Evolutionary conservation across 306 rosid genomes (phyloP), one percentile per base, ranked within the genome.

Genomic region (Sphenostylis stenocarpa): DNA sequence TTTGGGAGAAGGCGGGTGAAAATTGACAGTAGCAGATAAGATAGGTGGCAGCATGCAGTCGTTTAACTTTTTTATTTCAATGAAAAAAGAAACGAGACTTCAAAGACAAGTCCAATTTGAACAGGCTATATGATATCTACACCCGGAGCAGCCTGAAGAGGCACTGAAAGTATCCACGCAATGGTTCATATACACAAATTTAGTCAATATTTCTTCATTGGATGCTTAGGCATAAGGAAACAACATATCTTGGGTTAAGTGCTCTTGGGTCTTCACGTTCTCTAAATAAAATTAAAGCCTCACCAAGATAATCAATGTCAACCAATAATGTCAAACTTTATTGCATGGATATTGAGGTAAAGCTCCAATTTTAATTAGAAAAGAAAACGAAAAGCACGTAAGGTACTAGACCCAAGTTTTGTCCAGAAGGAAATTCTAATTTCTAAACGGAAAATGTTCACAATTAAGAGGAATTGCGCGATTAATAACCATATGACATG

Each of bases 391-490:
- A 62, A 33, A 9, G 16, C 26, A 9, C 47, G 16, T 4, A n/a
- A 61, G 13, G 38, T 56, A 55, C 34, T 56, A 13, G 9, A 26
- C 34, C 33, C 19, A 58, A 58, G 39, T 16, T 63, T 36, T 63
- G 26, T 34, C 69, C 69, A 63, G 3, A 28, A 66, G 67, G 74
- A 66, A 77, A 26, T 28, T 77, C 39, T 57, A 55, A 68, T 43
- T 44, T 55, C 56, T 36, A 36, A 28, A 45, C 52, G 52, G 44
- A 56, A 56, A 77, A 4, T 11, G 38, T 41, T 41, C 34, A 55
- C 16, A 26, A 39, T 10, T 47, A 55, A 48, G 16, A 64, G 23
- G 29, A 38, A 70, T 47, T 19, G 36, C 20, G 26, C 66, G 52
- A 45, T 29, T 47, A 24, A 78, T 55, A 49, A 48, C 53, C 63